Evolutionary conservation across 176 grass and related monocot species (phyloP), one percentile per base, ranked within the genome.

Genomic region (Oropetium thomaeum): DNA sequence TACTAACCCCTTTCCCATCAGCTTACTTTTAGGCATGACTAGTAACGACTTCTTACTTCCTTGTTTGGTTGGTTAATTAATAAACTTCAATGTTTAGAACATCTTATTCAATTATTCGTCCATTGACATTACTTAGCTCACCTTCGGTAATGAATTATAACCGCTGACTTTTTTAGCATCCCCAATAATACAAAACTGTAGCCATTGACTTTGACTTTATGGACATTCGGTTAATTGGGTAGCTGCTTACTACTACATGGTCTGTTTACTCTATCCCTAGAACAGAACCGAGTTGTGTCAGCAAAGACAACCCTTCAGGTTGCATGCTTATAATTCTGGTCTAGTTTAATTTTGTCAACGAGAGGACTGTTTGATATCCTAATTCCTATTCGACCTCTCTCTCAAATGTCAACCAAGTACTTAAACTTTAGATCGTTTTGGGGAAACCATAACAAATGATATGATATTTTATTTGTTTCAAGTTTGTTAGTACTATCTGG

Each of bases 51-150:
- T n/a, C n/a, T n/a, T n/a, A n/a, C n/a, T n/a, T n/a, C n/a, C n/a
- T n/a, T n/a, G n/a, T n/a, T n/a, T n/a, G n/a, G 35, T 37, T 37
- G 35, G 35, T 37, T n/a, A n/a, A n/a, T n/a, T n/a, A n/a, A n/a
- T n/a, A 80, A 63, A 71, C 41, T 27, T 81, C 48, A 81, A 81
- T 52, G n/a, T 44, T 58, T 25, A 26, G 34, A 58, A 34, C 26
- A 69, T 7, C 19, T 29, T 30, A 25, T 27, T 74, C 15, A 66
- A 44, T 42, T 39, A 17, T 65, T 20, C n/a, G n/a, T n/a, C 11
- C 4, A 31, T 74, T 82, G 59, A 55, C 79, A 55, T 25, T 54
- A 29, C 23, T 6, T 10, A 47, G 34, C n/a, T n/a, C 16, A 45
- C 23, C 10, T 55, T 12, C 22, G 19, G 15, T 20, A 22, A 58